Percentiles rank a stretch among this genome's conserved stretches.
phyloP scores from a whole-genome alignment of 257 asterid genomes.

The Scutellaria barbata region DNA sequence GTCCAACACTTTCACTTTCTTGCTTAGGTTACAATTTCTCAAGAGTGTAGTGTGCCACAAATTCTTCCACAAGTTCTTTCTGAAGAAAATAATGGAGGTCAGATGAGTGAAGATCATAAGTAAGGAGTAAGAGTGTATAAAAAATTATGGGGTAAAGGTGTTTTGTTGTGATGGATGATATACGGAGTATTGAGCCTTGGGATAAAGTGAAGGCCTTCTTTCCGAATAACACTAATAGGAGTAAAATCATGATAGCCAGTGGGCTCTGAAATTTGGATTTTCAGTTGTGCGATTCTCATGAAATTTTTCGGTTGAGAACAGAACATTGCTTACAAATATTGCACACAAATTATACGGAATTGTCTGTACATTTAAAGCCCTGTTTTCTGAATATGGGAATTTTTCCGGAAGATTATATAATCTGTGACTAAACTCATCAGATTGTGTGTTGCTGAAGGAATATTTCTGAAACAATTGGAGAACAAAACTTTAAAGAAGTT shows the following conservation, averaged over 20 bases:
- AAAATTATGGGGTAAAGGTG: neutral
- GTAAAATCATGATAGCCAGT: neutral
- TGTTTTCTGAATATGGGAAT: slow-evolving; percentile 3
- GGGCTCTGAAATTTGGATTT: neutral
- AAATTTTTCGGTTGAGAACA: too few species aligned
- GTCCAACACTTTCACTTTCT: too few species aligned
- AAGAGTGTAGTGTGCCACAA: neutral
- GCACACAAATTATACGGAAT: neutral
- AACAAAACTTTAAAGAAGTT: neutral
- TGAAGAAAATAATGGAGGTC: neutral
- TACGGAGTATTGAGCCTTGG: neutral
- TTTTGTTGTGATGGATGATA: neutral
- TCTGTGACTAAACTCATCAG: neutral
- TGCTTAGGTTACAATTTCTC: too few species aligned
- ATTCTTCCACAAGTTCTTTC: neutral
- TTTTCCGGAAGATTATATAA: neutral
- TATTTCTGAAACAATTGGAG: neutral
- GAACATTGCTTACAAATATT: neutral
- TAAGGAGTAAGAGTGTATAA: neutral
- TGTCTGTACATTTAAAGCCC: slow-evolving; percentile 2
- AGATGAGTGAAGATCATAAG: neutral
- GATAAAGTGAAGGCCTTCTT: neutral
- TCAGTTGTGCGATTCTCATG: neutral
- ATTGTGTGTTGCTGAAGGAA: neutral
- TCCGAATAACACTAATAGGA: neutral